phyloP scores from a whole-genome alignment of 768 basidiomycete species.

The Termitomyces sp. region DNA sequence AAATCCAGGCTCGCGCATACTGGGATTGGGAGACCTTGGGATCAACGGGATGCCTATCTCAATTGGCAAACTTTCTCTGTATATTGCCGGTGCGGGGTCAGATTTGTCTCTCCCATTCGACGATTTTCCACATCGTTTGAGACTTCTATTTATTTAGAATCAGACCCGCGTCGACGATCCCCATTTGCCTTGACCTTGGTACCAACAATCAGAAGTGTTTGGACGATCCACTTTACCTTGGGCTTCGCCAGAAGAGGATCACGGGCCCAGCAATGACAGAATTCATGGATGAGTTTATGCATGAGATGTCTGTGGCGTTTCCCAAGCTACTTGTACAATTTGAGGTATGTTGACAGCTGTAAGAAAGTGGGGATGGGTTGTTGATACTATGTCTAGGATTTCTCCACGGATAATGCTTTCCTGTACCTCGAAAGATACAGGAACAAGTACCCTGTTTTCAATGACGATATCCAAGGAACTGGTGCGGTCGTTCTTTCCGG shows the following conservation, averaged over 20 bases:
- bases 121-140: neutral
- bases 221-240: constrained; percentile 88
- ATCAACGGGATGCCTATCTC: constrained; percentile 87
- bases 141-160: constrained; percentile 41
- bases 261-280: constrained; percentile 63
- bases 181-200: constrained; percentile 85
- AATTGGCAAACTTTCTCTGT: constrained; percentile 90
- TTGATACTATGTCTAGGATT: constrained; percentile 52
- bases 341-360: constrained; percentile 42
- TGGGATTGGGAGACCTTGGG: constrained; percentile 84
- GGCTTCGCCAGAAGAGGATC: constrained; percentile 69
- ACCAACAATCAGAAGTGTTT: constrained; percentile 81
- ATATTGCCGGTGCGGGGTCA: constrained; percentile 87
- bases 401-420: constrained; percentile 91
- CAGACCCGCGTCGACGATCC: constrained; percentile 73
- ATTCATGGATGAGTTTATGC: constrained; percentile 95
- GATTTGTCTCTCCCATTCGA: constrained; percentile 14
- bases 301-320: constrained; percentile 69
- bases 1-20: constrained; percentile 70
- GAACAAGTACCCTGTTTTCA: constrained; percentile 75
- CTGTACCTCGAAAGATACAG: constrained; percentile 76
- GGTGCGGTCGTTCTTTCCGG: constrained; percentile 91
- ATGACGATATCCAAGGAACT: constrained; percentile 90
- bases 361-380: neutral
- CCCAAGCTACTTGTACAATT: constrained; percentile 86